Percentiles rank a stretch among this genome's conserved stretches.
phyloP scores from a whole-genome alignment of 1,284 basidiomycete genomes.

The Peniophora sp. region DNA sequence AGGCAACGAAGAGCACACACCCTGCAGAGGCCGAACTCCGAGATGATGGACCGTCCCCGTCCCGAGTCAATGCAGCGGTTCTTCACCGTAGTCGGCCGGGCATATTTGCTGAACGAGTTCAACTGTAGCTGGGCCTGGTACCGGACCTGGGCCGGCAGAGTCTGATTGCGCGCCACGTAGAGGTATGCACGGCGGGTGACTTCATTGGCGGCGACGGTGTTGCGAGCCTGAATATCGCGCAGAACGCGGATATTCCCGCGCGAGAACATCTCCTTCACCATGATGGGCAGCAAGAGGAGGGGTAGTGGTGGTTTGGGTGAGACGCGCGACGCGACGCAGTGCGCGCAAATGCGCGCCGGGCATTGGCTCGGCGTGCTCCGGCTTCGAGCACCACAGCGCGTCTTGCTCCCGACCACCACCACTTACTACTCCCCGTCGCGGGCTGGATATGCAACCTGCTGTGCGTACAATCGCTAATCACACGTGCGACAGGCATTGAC shows the following conservation, averaged over 20 bases:
- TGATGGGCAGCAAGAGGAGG: constrained; percentile 14
- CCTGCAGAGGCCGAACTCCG: constrained; percentile 83
- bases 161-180: constrained; percentile 84
- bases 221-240: constrained; percentile 71
- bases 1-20: constrained; percentile 39
- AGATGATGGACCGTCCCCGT: constrained; percentile 78
- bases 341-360: too few species aligned
- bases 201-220: constrained; percentile 67
- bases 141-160: constrained; percentile 76
- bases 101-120: constrained; percentile 79
- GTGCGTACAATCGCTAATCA: not conserved
- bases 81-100: constrained; percentile 78
- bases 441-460: not conserved
- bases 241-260: constrained; percentile 50
- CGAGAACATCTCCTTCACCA: not conserved
- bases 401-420: not conserved
- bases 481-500: not conserved
- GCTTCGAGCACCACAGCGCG: too few species aligned
- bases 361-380: too few species aligned
- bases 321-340: not conserved
- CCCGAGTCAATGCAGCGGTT: constrained; percentile 85
- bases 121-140: constrained; percentile 96
- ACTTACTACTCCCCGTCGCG: not conserved
- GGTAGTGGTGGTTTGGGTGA: constrained; percentile 5
- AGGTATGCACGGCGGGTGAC: constrained; percentile 81